Conservation (phyloP, 1,139 yeast genomes). For the Eremothecium cymbalariae region DNA sequence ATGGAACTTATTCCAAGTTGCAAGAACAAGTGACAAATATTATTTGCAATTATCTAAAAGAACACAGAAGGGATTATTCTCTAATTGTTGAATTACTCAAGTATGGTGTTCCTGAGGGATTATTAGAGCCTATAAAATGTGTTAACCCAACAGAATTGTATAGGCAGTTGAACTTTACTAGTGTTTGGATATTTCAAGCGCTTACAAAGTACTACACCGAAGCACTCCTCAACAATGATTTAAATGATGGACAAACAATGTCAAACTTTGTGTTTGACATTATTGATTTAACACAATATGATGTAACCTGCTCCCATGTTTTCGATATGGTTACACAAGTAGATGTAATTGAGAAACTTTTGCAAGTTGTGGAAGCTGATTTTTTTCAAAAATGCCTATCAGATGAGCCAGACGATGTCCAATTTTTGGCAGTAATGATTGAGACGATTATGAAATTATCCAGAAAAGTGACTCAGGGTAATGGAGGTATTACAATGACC, state of each 20-base stretch:
- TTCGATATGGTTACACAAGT: slow-evolving; percentile 22
- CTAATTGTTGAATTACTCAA: slow-evolving; percentile 18
- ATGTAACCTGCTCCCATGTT: slow-evolving; percentile 23
- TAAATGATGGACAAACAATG: slow-evolving; percentile 7
- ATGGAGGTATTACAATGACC: slow-evolving; percentile 13
- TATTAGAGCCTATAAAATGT: slow-evolving; percentile 8
- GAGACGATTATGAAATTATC: slow-evolving; percentile 23
- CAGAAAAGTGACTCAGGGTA: slow-evolving; percentile 15
- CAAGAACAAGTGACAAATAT: slow-evolving; percentile 12
- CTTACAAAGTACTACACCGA: slow-evolving; percentile 20
- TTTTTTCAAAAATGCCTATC: slow-evolving; percentile 21
- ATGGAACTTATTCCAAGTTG: slow-evolving; percentile 19
- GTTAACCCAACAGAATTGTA: slow-evolving; percentile 12
- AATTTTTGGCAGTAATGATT: slow-evolving; percentile 19
- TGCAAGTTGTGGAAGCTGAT: slow-evolving; percentile 22
- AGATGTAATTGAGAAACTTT: slow-evolving; percentile 13
- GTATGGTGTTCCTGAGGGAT: slow-evolving; percentile 13
- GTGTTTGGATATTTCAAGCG: slow-evolving; percentile 29
- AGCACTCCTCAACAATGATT: slow-evolving; percentile 4
- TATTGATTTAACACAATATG: slow-evolving; percentile 17
- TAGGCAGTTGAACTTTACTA: slow-evolving; percentile 25
- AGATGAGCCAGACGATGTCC: slow-evolving; percentile 7
- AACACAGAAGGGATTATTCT: slow-evolving; percentile 7
- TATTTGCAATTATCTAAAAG: slow-evolving; percentile 13
- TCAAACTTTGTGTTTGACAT: slow-evolving; percentile 19